A percentile compares a stretch with the other conserved stretches of the same genome.
phyloP scores from a whole-genome alignment of 1,139 yeast species.

The Blastobotrys elegans region DNA sequence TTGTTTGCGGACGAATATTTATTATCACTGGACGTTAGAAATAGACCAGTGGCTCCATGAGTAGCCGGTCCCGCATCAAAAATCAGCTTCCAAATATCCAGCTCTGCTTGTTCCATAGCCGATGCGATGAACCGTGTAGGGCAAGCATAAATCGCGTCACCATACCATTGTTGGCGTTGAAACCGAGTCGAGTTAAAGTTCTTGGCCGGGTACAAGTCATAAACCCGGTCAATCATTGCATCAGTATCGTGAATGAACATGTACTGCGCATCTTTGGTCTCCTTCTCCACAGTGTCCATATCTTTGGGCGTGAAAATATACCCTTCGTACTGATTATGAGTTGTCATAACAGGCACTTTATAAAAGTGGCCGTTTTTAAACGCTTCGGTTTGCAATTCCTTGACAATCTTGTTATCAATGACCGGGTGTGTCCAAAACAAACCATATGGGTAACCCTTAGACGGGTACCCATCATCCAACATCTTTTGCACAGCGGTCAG shows the following conservation, averaged over 20 bases:
- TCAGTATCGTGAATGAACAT: constrained; percentile 6
- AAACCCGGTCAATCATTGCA: background rate
- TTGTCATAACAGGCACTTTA: constrained; percentile 13
- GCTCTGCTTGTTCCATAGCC: background rate
- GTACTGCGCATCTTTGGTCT: constrained; percentile 7
- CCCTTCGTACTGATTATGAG: constrained; percentile 16
- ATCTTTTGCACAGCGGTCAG: constrained; percentile 5
- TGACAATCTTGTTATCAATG: constrained; percentile 15
- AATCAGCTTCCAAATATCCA: constrained; percentile 12
- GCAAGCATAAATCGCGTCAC: constrained; percentile 16
- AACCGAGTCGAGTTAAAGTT: constrained; percentile 11
- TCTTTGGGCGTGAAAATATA: constrained; percentile 2
- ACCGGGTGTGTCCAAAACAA: constrained; percentile 16
- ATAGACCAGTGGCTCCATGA: constrained; percentile 16
- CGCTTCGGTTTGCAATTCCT: constrained; percentile 8
- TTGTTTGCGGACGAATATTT: constrained; percentile 12
- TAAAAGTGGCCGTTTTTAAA: constrained; percentile 13
- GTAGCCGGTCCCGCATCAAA: constrained; percentile 14
- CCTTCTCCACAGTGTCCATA: constrained; percentile 6
- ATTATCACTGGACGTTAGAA: constrained; percentile 3
- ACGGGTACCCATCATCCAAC: background rate
- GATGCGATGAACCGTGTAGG: constrained; percentile 16
- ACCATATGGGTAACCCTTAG: constrained; percentile 17
- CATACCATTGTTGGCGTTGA: constrained; percentile 16
- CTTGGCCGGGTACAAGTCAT: constrained; percentile 6